phyloP scores from a whole-genome alignment of 73 alveolate genomes.

The Effrenium voratum region DNA sequence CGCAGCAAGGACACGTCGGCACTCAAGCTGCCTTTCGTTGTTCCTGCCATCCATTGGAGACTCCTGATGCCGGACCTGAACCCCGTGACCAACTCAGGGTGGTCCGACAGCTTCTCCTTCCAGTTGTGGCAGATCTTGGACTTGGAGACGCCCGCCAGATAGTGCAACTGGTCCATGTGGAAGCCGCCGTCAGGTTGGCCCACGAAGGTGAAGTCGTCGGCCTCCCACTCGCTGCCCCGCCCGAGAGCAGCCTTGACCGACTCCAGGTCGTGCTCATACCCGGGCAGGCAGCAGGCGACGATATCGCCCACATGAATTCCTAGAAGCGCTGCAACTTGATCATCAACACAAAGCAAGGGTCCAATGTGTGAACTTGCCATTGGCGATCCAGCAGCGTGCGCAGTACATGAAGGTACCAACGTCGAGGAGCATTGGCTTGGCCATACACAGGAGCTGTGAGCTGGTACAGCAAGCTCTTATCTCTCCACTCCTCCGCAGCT shows the following conservation, averaged over 20 bases:
- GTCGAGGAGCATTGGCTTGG: conserved; percentile 32
- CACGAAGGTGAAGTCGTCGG: neutral
- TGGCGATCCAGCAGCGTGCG: neutral
- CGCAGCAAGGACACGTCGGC: neutral
- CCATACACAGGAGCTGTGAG: conserved; percentile 48
- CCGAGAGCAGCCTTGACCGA: neutral
- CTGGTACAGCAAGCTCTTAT: neutral
- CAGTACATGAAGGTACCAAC: conserved; percentile 23
- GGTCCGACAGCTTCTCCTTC: neutral
- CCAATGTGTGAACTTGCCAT: neutral
- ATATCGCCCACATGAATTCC: conserved; percentile 52
- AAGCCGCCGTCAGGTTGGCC: neutral
- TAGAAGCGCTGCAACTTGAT: neutral
- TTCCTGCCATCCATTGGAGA: conserved; percentile 39
- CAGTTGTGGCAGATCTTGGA: neutral
- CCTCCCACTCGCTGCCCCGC: conserved; percentile 25
- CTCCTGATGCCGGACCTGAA: conserved; percentile 39
- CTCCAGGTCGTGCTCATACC: neutral
- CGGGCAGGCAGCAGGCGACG: neutral
- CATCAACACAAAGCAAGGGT: conserved; percentile 13
- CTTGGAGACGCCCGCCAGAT: neutral
- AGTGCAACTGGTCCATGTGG: neutral
- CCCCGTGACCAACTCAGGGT: conserved; percentile 30
- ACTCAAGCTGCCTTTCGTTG: neutral
- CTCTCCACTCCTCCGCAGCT: neutral